Evolutionary conservation across 192 early-diverging fungal species (phyloP), one percentile per base, ranked within the genome.

Genomic region (Podila verticillata): DNA sequence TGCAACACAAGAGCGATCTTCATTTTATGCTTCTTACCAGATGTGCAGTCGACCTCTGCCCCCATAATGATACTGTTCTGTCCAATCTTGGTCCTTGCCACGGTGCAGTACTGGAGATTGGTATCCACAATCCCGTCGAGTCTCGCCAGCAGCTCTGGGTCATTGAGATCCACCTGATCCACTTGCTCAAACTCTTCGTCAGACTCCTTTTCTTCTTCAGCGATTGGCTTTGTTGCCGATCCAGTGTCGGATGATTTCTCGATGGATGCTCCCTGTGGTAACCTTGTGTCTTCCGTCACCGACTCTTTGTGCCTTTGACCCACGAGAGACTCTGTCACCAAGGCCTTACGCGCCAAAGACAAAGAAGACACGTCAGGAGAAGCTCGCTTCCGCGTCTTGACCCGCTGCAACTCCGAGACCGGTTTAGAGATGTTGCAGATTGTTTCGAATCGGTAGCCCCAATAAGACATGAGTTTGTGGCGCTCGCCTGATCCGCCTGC

Each of bases 361-460:
- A 20, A 12, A 20, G 30, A 12, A 20, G 20, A 29, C 9, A 65
- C 2, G 48, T 28, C 48, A 28, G 19, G 1, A 1, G 19, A 1
- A 1, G 19, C 54, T 66, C 39, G 7, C 34, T 64, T 51, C 74
- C 69, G 24, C 66, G 66, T 68, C 29, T 61, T 72, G 19, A 68
- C 44, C 61, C 63, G 64, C n/a, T 59, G 58, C 8, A 88, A 36
- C 26, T 79, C 71, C 7, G 74, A 63, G 0, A 94, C 87, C 22
- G 91, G 88, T 19, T 82, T 86, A 30, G 84, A 81, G 12, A 94
- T 63, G 1, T 92, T 94, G 47, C 86, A 89, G 12, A 96, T 84
- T 3, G 86, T 87, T 77, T 99, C 97, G 73, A 97, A 98, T 65
- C 88, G 89, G 84, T 99, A 98, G 1, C 97, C 96, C 87, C 92